These are phyloP conservation scores for Fragaria nilgerrensis DNA, from an alignment of 306 rosid species.

Conservation along the genomic window DNA sequence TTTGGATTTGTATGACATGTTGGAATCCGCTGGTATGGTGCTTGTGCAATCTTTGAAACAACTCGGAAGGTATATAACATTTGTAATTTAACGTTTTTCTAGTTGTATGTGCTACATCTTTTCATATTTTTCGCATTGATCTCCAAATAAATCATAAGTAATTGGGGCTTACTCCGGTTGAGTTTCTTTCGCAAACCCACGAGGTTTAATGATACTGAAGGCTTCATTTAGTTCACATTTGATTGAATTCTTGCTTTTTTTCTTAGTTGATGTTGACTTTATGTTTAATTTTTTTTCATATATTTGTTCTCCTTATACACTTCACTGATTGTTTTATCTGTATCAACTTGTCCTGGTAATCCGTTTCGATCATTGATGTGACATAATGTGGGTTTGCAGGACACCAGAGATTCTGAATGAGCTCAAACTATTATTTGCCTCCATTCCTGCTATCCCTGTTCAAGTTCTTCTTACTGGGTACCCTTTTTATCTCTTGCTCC, in stretches of 20 bases:
- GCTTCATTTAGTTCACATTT: not conserved
- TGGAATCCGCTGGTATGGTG: slow-evolving; percentile 74
- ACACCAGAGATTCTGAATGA: slow-evolving; percentile 52
- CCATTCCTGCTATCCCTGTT: slow-evolving; percentile 54
- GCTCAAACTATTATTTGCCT: slow-evolving; percentile 39
- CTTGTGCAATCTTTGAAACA: slow-evolving; percentile 61
- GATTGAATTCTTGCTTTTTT: not conserved
- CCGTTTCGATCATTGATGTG: not conserved
- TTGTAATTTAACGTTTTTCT: not conserved
- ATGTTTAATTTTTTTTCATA: not conserved
- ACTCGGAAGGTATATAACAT: slow-evolving; percentile 47
- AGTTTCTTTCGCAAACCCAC: not conserved
- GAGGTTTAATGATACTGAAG: not conserved
- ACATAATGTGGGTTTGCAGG: slow-evolving; percentile 42
- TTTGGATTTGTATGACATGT: slow-evolving; percentile 42
- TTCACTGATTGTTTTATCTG: not conserved
- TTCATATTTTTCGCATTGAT: not conserved
- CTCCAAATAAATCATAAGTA: not conserved
- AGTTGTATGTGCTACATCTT: not conserved
- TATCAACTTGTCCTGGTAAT: not conserved
- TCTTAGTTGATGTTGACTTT: not conserved
- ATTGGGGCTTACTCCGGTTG: not conserved
- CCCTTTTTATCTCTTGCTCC: not conserved
- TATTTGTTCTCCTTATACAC: not conserved
- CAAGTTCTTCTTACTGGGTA: slow-evolving; percentile 71